Evolutionary conservation across 306 rosid species (phyloP).

Genomic region (Biancaea sappan): DNA sequence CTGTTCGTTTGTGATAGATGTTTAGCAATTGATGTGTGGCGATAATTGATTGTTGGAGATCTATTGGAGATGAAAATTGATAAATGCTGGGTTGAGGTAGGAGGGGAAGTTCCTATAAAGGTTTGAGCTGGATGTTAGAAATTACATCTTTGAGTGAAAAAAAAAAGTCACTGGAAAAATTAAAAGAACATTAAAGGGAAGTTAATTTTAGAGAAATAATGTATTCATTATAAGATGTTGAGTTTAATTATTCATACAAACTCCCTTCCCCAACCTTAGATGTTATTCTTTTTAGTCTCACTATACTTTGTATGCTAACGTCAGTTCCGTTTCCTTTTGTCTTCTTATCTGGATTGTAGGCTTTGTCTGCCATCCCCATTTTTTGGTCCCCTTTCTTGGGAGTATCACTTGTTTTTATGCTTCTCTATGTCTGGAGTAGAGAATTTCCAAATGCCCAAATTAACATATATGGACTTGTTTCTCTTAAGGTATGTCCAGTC

Average conservation of each 20-base stretch:
- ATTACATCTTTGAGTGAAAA: slow-evolving; percentile 21
- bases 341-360: slow-evolving; percentile 43
- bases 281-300: slow-evolving; percentile 14
- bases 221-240: background rate
- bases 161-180: slow-evolving; percentile 11
- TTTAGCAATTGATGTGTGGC: slow-evolving; percentile 8
- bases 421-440: slow-evolving; percentile 95
- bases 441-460: slow-evolving; percentile 88
- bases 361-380: slow-evolving; percentile 68
- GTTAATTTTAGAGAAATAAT: slow-evolving; percentile 23
- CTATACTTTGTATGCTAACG: slow-evolving; percentile 25
- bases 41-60: slow-evolving; percentile 22
- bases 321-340: slow-evolving; percentile 21
- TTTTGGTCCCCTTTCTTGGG: slow-evolving; percentile 66
- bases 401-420: slow-evolving; percentile 92
- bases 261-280: slow-evolving; percentile 1
- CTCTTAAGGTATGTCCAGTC: slow-evolving; percentile 65
- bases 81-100: slow-evolving; percentile 8
- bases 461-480: slow-evolving; percentile 89
- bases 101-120: slow-evolving; percentile 14
- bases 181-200: background rate
- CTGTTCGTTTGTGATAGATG: slow-evolving; percentile 17
- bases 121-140: background rate
- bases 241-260: background rate
- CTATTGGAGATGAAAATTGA: slow-evolving; percentile 17